Evolutionary conservation across 768 basidiomycete genomes (phyloP).

Genomic region (Flagelloscypha sp.): DNA sequence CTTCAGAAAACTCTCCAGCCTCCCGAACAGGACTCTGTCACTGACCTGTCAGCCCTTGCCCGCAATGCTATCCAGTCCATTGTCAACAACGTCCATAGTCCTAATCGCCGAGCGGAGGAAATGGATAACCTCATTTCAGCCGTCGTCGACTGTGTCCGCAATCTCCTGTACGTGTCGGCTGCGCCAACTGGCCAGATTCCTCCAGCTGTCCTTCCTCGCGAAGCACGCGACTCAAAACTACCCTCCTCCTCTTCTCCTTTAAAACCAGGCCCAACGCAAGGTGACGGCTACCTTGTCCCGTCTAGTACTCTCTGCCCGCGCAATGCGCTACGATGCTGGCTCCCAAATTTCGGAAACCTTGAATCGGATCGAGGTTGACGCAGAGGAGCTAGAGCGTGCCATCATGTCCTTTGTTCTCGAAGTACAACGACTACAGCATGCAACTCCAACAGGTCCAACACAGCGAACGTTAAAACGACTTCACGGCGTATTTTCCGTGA

Average conservation of each 20-base stretch:
- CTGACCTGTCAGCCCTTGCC: conserved; percentile 52
- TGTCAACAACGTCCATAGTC: conserved; percentile 48
- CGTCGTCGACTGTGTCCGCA: conserved; percentile 67
- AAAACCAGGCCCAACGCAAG: conserved; percentile 75
- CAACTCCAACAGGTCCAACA: conserved; percentile 16
- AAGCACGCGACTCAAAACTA: conserved; percentile 34
- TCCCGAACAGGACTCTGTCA: conserved; percentile 46
- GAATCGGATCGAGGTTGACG: conserved; percentile 66
- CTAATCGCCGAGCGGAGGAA: conserved; percentile 43
- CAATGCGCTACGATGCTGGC: conserved; percentile 75
- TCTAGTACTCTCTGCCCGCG: conserved; percentile 84
- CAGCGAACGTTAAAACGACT: conserved; percentile 43
- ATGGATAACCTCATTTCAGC: conserved; percentile 57
- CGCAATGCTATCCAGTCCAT: conserved; percentile 56
- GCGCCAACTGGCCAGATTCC: conserved; percentile 56
- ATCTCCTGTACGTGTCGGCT: conserved; percentile 64
- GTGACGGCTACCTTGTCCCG: conserved; percentile 86
- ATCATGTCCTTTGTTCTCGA: conserved; percentile 61
- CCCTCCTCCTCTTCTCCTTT: conserved; percentile 49
- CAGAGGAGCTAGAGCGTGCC: conserved; percentile 67
- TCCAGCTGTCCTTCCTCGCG: conserved; percentile 41
- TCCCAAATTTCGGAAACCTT: conserved; percentile 53
- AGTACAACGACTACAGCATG: conserved; percentile 51
- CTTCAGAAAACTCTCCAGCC: conserved; percentile 55
- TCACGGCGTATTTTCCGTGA: conserved; percentile 50